Base-by-base conservation (phyloP, 345 rosid species). In the Brassica cretica region DNA sequence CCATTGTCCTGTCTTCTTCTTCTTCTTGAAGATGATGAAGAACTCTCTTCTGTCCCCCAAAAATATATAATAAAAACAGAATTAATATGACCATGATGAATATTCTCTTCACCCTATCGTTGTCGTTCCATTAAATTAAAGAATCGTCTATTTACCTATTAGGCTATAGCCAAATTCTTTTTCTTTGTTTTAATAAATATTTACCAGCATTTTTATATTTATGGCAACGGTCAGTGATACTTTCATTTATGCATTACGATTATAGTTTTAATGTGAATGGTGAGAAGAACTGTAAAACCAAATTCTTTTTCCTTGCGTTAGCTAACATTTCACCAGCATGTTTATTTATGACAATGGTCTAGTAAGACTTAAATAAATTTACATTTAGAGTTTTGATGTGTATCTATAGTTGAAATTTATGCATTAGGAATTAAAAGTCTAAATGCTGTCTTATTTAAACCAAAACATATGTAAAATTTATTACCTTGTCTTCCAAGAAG, bases 1-100 rank as follows among this genome's bases (percentile, higher is more conserved):
- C 66, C 77, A 66, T 33, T 67, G 82, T 78, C 82, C 73, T 77
- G 76, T 80, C 80, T 80, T 80, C 83, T 80, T 80, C 82, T 78
- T 70, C 72, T 80, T 70, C 61, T 69, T 64, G 83, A 65, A 75
- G 79, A 71, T 56, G 76, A 72, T 75, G 83, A 75, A 65, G 76
- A 75, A 65, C 79, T 80, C 73, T 80, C 83, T 58, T 75, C 80
- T 71, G 83, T 80, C 76, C 46, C 76, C 76, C 27, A 58, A 53
- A 79, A 53, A 18, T 53, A 56, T 16, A 56, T 39, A 7, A 66
- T 7, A 8, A 60, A 73, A 16, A 1, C 29, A 41, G 5, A 27
- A 60, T 78, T 58, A 19, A 72, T 68, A 10, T 78, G 63, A 72
- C 69, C 46, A 79, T 79, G 75, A 53, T 74, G 78, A 74, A 79